Base-by-base conservation (phyloP, 1,284 basidiomycete genomes). In the Papiliotrema terrestris region DNA sequence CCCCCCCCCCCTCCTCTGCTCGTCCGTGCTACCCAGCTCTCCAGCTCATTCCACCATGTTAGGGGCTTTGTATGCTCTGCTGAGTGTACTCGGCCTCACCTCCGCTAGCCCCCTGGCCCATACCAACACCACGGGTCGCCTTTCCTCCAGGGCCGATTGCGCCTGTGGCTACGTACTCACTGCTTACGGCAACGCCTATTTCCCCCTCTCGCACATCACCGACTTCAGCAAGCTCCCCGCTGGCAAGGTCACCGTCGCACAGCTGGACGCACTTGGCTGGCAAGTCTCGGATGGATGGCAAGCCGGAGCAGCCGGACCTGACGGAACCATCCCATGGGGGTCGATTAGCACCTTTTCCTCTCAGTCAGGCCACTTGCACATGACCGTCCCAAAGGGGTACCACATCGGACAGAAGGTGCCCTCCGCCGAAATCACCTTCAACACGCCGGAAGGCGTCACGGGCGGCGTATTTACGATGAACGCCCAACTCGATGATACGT, bases 81-180 rank as follows among this genome's bases (percentile, higher is more conserved):
- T 32, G 6, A 32, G 29, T 32, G 6, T 32, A 6, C 29, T 32
- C 29, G 29, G 29, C 29, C 5, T 32, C 29, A 6, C 29, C 29
- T 32, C 29, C 6, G 29, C 29, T 5, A 32, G 29, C 29, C 29
- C 29, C 11, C 5, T 32, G 6, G 29, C 29, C 29, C 11, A 5
- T 5, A 32, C 29, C 29, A 32, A 32, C 29, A 32, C 29, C 11
- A 32, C 29, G 6, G 11, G n/a, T n/a, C n/a, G 6, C 29, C 29
- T 32, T 11, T 32, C 29, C 29, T 5, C 29, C 11, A 5, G 29
- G 11, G 29, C 43, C 38, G 56, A 61, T 39, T 61, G 59, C 36
- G 19, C 29, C 35, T 62, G 60, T 42, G 57, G 57, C 32, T 59
- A 62, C 43, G 39, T 59, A 20, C 49, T 62, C 37, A 36, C 54